Conservation (phyloP, 2,329 filamentous ascomycete genomes). For the Bipolaris sorokiniana region DNA sequence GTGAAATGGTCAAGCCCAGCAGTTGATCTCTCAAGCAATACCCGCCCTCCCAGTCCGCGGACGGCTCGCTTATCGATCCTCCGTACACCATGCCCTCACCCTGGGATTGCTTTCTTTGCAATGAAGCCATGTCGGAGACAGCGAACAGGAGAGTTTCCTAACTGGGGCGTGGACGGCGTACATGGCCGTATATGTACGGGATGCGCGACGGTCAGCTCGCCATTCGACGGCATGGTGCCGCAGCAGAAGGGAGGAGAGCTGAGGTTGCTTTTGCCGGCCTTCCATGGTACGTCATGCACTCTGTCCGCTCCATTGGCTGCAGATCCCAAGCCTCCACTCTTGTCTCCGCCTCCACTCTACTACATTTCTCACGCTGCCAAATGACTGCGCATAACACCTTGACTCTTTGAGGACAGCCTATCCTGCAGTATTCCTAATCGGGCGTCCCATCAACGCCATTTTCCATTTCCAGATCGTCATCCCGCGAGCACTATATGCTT, state of each 20-base stretch:
- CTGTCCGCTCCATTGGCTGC: conserved; percentile 1
- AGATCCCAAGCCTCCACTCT: conserved; percentile 4
- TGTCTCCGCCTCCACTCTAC: conserved; percentile 1
- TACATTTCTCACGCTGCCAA: not conserved
- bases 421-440: conserved; percentile 6
- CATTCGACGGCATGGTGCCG: not conserved
- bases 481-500: not conserved
- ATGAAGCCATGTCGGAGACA: not conserved
- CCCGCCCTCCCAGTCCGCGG: no score
- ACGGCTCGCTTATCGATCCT: conserved; percentile 6
- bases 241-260: not conserved
- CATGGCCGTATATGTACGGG: not conserved
- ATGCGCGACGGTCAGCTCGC: not conserved
- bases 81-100: no score
- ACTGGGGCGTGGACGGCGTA: not conserved
- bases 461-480: not conserved
- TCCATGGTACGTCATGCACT: conserved; percentile 8
- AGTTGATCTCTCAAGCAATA: not conserved
- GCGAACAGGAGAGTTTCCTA: not conserved
- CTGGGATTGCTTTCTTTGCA: no score
- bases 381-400: conserved; percentile 1
- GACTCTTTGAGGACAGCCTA: not conserved
- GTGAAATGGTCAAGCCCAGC: not conserved
- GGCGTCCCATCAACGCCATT: not conserved
- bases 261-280: conserved; percentile 2